Evolutionary conservation across 176 grass and related monocot species (phyloP).

Genomic region (Hsuehochloa calcarea): DNA sequence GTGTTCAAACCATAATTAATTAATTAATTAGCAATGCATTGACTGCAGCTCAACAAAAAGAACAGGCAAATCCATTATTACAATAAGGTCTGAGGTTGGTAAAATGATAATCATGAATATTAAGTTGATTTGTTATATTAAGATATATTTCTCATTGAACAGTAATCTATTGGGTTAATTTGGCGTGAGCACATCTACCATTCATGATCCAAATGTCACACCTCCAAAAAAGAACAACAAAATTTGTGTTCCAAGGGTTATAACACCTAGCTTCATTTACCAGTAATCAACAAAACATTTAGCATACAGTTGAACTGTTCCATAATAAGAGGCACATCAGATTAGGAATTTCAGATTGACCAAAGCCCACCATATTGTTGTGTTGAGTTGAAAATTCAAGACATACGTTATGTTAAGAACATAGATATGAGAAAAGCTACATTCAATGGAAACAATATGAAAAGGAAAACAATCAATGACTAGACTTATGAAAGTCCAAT

Average conservation of each 20-base stretch:
- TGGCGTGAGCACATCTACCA: neutral
- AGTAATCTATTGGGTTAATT: neutral
- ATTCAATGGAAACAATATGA: neutral
- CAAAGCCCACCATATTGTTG: neutral
- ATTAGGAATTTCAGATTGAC: neutral
- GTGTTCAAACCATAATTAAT: neutral
- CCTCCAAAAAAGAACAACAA: neutral
- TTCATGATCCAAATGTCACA: neutral
- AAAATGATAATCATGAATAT: neutral
- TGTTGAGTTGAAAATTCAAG: neutral
- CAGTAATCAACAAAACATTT: neutral
- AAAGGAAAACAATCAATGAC: neutral
- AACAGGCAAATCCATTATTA: neutral
- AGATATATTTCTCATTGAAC: conserved; percentile 9
- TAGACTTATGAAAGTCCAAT: neutral
- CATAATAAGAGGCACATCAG: neutral
- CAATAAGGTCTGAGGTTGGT: neutral
- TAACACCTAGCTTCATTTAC: neutral
- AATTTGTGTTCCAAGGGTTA: neutral
- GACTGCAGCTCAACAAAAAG: neutral
- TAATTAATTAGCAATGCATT: neutral
- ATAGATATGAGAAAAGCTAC: neutral
- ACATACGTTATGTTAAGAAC: neutral
- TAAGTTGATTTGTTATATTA: neutral
- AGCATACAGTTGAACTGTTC: neutral